Evolutionary conservation across 2,329 filamentous ascomycete genomes (phyloP).

Genomic region (Neofusicoccum laricinum): DNA sequence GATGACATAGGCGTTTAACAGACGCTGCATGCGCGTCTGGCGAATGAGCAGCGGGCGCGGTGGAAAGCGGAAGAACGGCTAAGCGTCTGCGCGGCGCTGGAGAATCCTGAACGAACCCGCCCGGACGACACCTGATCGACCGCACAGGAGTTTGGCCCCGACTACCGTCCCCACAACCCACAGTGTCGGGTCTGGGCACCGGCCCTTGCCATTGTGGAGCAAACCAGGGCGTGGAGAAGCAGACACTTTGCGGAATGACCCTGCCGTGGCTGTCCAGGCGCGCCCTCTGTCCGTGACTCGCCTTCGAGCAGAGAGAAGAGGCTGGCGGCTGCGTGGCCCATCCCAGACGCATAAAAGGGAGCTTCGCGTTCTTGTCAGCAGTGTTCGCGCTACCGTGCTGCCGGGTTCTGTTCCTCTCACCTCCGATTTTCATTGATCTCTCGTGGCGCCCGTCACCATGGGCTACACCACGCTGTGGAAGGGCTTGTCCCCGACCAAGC

Average conservation of each 20-base stretch:
- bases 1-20: neutral
- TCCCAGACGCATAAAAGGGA: neutral
- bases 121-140: constrained; percentile 2
- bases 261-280: neutral
- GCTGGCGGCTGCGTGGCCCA: neutral
- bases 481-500: constrained; percentile 40
- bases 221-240: neutral
- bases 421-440: neutral
- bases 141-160: neutral
- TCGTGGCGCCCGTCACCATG: constrained; percentile 25
- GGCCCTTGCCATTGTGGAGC: neutral
- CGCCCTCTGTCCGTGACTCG: neutral
- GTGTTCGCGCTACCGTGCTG: neutral
- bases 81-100: neutral
- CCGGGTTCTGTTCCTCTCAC: neutral
- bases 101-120: neutral
- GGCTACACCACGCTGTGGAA: constrained; percentile 44
- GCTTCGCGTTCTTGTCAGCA: too few species aligned
- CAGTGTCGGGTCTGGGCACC: neutral
- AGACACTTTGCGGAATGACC: neutral
- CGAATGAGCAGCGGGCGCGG: neutral
- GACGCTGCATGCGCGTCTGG: too few species aligned
- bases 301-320: neutral
- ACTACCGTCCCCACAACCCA: constrained; percentile 1
- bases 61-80: neutral